Base-by-base conservation (phyloP, 805 yeast genomes). In the Clavispora carvajalis region DNA sequence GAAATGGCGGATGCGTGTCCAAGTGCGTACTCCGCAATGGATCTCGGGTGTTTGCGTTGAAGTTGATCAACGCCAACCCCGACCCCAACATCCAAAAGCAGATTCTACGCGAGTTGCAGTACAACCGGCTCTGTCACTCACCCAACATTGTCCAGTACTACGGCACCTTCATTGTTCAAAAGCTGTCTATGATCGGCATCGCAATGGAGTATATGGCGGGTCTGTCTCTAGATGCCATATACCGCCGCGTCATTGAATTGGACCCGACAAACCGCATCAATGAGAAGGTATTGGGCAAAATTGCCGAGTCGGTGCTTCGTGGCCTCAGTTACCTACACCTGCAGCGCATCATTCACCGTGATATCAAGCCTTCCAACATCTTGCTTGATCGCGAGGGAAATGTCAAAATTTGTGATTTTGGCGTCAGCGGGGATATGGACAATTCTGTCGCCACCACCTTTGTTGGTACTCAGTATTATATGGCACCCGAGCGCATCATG, bases 151-250 rank as follows among this genome's bases (percentile, higher is more conserved):
- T 91, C 19, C 77, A 80, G 59, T 93, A 93, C 60, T 91, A 87
- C 59, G 99, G 99, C 7, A 89, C 96, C 47, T 93, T 86, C 55
- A 70, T 86, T 48, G 81, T 85, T 52, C 86, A 82, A 53, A 75
- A 76, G 42, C 79, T 76, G 45, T 85, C 89, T 22, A 79, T 89
- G 55, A 89, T 93, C 30, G 89, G 86, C 51, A 93, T 93, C 22
- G 88, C 96, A 36, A 93, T 93, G 98, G 99, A 93, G 62, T 93
- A 79, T 60, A 93, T 95, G 89, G 96, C 89, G 19, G 98, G 97
- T 1, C 77, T 79, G 33, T 87, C 96, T 3, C 64, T 93, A 44
- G 97, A 93, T 55, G 88, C 96, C 1, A 80, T 91, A n/a, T 89
- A 91, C 65, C 82, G 83, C 53, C 75, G 79, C 41, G 85, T 89